Conservation (phyloP, 805 yeast genomes). For the Teunomyces funiuensis region DNA sequence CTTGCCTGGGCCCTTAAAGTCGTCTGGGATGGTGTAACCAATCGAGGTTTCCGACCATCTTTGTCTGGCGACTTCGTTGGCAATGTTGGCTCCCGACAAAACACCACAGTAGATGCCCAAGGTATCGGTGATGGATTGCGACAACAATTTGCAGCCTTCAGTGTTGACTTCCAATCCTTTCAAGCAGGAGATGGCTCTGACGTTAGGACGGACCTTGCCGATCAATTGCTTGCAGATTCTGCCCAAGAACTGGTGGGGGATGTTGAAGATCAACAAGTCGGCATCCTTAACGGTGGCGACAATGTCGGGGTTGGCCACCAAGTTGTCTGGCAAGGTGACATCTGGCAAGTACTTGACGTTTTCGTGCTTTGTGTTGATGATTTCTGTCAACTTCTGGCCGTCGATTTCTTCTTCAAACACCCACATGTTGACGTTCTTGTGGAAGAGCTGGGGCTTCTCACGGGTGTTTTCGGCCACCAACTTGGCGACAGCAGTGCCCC, state of each 20-base stretch:
- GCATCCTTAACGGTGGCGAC: constrained; percentile 75
- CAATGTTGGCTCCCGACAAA: constrained; percentile 94
- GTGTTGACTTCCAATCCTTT: constrained; percentile 91
- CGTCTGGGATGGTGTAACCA: constrained; percentile 77
- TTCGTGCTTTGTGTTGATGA: constrained; percentile 87
- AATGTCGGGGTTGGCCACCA: constrained; percentile 84
- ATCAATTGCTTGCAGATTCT: constrained; percentile 72
- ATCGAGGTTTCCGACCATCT: constrained; percentile 98
- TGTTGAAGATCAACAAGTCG: constrained; percentile 87
- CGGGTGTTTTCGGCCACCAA: constrained; percentile 86
- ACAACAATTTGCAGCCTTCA: constrained; percentile 80
- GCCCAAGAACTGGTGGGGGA: constrained; percentile 94
- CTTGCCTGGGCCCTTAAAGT: constrained; percentile 63
- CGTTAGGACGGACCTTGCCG: constrained; percentile 68
- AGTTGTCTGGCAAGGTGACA: constrained; percentile 79
- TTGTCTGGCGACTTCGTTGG: constrained; percentile 93
- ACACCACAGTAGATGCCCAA: constrained; percentile 94
- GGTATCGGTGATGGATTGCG: constrained; percentile 74
- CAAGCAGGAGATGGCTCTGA: constrained; percentile 90
- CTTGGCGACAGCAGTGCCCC: constrained; percentile 98
- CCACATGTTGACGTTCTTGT: constrained; percentile 88
- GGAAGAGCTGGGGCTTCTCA: constrained; percentile 70
- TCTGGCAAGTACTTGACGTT: constrained; percentile 94
- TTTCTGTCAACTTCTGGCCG: constrained; percentile 82
- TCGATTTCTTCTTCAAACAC: constrained; percentile 83